These are phyloP conservation scores for Yamadazyma diospyri DNA, from an alignment of 1,139 yeast genomes.

Conservation along the genomic window DNA sequence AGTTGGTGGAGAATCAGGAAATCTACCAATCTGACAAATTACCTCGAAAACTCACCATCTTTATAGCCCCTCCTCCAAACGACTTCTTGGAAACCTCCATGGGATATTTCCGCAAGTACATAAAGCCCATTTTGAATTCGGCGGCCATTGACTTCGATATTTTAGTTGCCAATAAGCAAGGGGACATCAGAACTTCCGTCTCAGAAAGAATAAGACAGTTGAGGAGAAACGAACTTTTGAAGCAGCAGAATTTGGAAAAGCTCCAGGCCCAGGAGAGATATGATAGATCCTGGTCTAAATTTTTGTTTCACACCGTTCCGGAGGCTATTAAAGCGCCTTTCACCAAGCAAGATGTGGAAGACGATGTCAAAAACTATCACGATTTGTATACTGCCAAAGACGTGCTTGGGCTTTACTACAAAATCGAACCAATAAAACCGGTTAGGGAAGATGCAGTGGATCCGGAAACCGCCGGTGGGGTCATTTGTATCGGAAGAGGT, in stretches of 20 bases:
- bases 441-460: conserved; percentile 30
- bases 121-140: conserved; percentile 84
- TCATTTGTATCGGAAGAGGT: conserved; percentile 91
- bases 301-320: conserved; percentile 13
- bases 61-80: conserved; percentile 94
- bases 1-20: conserved; percentile 45
- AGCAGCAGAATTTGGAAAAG: conserved; percentile 9
- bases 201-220: conserved; percentile 78
- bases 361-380: conserved; percentile 23
- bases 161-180: conserved; percentile 75
- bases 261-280: conserved; percentile 3
- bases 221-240: conserved; percentile 40
- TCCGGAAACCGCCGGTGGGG: conserved; percentile 66
- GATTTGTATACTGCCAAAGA: conserved; percentile 51
- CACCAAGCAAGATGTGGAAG: conserved; percentile 17
- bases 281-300: conserved; percentile 17
- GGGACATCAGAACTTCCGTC: conserved; percentile 77
- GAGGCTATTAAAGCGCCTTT: conserved; percentile 11
- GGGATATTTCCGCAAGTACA: conserved; percentile 69
- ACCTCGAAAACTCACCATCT: conserved; percentile 78
- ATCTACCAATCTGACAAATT: conserved; percentile 35
- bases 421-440: conserved; percentile 32
- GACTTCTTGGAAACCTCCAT: conserved; percentile 80
- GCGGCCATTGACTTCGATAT: conserved; percentile 86
- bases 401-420: conserved; percentile 55